Evolutionary conservation across 2,329 filamentous ascomycete genomes (phyloP).

Genomic region (Emericellopsis cladophorae): DNA sequence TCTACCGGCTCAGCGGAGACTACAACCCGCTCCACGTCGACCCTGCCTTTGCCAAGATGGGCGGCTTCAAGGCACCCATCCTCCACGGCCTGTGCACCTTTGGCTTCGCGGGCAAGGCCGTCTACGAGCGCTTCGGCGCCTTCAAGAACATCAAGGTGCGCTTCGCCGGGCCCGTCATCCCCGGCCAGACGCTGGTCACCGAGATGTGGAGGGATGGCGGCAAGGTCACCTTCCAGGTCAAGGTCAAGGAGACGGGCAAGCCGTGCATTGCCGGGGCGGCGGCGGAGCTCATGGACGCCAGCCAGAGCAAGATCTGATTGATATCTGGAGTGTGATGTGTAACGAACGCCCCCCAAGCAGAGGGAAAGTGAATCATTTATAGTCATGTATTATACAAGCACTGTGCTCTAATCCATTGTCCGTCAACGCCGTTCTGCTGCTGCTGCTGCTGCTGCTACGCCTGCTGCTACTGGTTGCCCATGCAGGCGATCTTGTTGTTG

Average conservation of each 20-base stretch:
- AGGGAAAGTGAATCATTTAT: neutral
- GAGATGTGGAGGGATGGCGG: conserved; percentile 89
- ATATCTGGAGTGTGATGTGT: neutral
- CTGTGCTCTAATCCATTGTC: too few relatives aligned
- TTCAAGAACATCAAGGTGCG: conserved; percentile 89
- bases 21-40: conserved; percentile 96
- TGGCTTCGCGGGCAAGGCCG: conserved; percentile 80
- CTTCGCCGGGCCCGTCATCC: conserved; percentile 75
- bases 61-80: conserved; percentile 89
- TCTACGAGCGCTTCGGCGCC: conserved; percentile 70
- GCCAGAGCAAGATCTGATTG: conserved; percentile 17
- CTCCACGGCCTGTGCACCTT: conserved; percentile 95
- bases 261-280: conserved; percentile 71
- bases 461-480: too few relatives aligned
- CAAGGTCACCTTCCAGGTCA: conserved; percentile 72
- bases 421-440: too few relatives aligned
- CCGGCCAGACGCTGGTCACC: conserved; percentile 79
- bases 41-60: conserved; percentile 84
- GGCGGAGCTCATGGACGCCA: conserved; percentile 49
- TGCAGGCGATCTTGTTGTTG: too few relatives aligned
- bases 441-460: too few relatives aligned
- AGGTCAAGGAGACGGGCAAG: conserved; percentile 89
- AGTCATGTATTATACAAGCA: too few relatives aligned
- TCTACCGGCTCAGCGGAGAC: conserved; percentile 90
- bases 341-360: neutral